phyloP scores from a whole-genome alignment of 495 filamentous ascomycete genomes.

The Echria macrotheca region DNA sequence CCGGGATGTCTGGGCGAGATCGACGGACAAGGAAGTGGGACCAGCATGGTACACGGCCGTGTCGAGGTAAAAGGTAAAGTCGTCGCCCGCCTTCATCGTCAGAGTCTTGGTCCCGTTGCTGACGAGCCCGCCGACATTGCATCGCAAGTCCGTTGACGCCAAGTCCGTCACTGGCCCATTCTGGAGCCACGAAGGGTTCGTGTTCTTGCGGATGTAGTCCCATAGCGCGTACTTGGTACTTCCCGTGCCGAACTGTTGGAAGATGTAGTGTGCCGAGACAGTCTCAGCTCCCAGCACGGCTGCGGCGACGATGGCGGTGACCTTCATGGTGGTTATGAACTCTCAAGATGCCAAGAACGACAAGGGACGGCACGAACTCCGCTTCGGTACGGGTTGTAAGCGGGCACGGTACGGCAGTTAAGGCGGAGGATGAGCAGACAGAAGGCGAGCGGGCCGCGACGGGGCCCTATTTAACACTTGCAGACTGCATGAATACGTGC shows the following conservation, averaged over 20 bases:
- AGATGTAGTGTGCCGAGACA: conserved; percentile 42
- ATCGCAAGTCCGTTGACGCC: conserved; percentile 48
- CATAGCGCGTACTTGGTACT: conserved; percentile 39
- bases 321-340: conserved; percentile 28
- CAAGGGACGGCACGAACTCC: too few species aligned
- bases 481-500: too few species aligned
- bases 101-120: conserved; percentile 43
- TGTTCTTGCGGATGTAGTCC: conserved; percentile 50
- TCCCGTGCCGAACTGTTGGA: conserved; percentile 43
- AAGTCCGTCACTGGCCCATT: conserved; percentile 56
- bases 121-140: conserved; percentile 50
- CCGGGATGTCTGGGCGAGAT: not conserved
- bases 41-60: conserved; percentile 28
- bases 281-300: conserved; percentile 26
- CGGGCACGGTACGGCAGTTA: not conserved
- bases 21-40: conserved; percentile 9
- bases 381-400: not conserved
- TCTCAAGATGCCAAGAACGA: too few species aligned
- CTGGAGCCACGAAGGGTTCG: conserved; percentile 38
- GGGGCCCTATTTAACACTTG: too few species aligned
- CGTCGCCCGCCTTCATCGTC: conserved; percentile 45
- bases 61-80: conserved; percentile 43
- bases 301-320: conserved; percentile 22
- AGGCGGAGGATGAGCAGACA: too few species aligned
- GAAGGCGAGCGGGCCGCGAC: too few species aligned